Percentiles rank a stretch among this genome's conserved stretches.
These are phyloP conservation scores for Auxenochlorella pyrenoidosa DNA, from an alignment of 139 green algal species.

Conservation along the genomic window DNA sequence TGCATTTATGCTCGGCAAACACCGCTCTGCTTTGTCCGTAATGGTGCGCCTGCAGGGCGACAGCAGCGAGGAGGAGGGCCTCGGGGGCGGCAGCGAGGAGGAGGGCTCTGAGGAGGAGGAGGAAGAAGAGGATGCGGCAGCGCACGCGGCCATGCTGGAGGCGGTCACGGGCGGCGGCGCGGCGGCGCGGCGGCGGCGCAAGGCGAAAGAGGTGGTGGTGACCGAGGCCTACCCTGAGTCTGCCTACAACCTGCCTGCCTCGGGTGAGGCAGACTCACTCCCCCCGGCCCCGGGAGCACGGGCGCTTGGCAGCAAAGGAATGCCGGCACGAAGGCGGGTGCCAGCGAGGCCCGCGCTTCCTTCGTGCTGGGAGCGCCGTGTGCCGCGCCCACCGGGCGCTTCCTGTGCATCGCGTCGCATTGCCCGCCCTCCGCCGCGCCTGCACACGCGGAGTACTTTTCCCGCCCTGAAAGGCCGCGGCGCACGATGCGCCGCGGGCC, in stretches of 20 bases:
- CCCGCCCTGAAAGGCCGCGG: conserved; percentile 23
- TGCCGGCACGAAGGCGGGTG: no score
- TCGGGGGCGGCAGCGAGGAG: conserved; percentile 9
- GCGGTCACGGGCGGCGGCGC: conserved; percentile 42
- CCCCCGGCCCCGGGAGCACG: no score
- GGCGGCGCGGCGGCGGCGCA: neutral
- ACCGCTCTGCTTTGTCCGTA: no score
- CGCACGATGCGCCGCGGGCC: neutral
- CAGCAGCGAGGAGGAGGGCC: conserved; percentile 11
- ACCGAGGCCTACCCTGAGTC: conserved; percentile 81
- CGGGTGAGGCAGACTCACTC: conserved; percentile 43
- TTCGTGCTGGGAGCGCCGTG: no score
- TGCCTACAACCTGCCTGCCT: conserved; percentile 71
- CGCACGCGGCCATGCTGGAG: conserved; percentile 56
- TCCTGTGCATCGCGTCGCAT: no score
- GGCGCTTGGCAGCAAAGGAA: no score
- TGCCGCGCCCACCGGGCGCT: no score
- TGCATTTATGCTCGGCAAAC: no score
- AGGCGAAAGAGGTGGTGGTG: conserved; percentile 48
- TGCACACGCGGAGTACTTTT: conserved; percentile 41
- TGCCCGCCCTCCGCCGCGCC: no score
- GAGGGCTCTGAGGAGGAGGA: conserved; percentile 41
- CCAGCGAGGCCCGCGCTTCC: no score
- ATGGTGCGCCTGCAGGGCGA: neutral
- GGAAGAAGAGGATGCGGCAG: conserved; percentile 39